Percentiles rank a stretch among this genome's conserved stretches.
Conservation (phyloP, 495 filamentous ascomycete species). For the Paragyromitra xinjiangensis region DNA sequence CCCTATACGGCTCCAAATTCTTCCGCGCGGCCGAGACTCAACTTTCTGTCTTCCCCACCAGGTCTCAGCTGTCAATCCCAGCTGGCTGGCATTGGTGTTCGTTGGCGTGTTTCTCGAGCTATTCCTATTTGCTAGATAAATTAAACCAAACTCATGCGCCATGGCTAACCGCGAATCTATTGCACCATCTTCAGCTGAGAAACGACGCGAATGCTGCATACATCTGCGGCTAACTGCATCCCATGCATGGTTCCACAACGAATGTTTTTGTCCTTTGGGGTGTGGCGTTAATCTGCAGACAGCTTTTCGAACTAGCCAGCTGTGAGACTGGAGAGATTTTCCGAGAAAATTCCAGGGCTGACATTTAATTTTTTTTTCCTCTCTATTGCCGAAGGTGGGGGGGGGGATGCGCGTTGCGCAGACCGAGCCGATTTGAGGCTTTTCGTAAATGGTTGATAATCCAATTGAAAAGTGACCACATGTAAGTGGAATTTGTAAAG, state of each 20-base stretch:
- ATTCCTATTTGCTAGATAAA: slow-evolving; percentile 1
- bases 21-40: slow-evolving; percentile 2
- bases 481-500: background rate
- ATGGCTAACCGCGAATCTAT: slow-evolving; percentile 28
- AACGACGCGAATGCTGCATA: slow-evolving; percentile 12
- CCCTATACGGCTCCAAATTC: slow-evolving; percentile 14
- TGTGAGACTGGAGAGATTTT: slow-evolving; percentile 22
- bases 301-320: background rate
- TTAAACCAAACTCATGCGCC: slow-evolving; percentile 10
- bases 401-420: slow-evolving; percentile 2
- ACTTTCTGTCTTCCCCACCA: background rate
- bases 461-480: too few relatives aligned
- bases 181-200: slow-evolving; percentile 46
- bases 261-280: background rate
- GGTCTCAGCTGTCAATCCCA: slow-evolving; percentile 21
- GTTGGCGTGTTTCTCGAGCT: background rate
- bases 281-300: slow-evolving; percentile 18
- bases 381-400: background rate
- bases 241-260: slow-evolving; percentile 15
- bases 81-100: background rate
- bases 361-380: background rate
- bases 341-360: background rate
- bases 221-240: slow-evolving; percentile 16
- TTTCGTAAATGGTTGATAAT: background rate
- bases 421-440: background rate